These are phyloP conservation scores for Diplodia intermedia DNA, from an alignment of 2,329 filamentous ascomycete species.

Conservation along the genomic window DNA sequence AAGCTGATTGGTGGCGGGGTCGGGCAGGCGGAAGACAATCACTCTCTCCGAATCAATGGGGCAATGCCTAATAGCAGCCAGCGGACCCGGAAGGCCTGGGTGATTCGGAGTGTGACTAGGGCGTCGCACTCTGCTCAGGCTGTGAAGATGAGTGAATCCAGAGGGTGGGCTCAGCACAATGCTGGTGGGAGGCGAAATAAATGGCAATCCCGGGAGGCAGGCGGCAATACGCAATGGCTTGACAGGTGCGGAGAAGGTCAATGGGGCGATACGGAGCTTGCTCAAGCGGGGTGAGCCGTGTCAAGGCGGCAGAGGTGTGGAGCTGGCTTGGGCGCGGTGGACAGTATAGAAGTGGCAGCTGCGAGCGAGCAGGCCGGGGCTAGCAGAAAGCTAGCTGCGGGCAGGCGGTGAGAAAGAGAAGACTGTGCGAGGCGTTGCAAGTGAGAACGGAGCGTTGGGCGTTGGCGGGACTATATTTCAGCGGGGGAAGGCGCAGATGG, in stretches of 20 bases:
- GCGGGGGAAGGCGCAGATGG: constrained; percentile 26
- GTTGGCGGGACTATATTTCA: constrained; percentile 22
- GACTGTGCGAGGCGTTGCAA: neutral
- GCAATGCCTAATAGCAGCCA: constrained; percentile 32
- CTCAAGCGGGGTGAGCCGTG: neutral
- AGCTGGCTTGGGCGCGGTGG: neutral
- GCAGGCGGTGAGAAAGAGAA: constrained; percentile 1
- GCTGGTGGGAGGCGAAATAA: neutral
- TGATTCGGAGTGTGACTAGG: constrained; percentile 27
- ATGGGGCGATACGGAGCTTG: constrained; percentile 13
- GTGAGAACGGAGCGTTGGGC: constrained; percentile 2
- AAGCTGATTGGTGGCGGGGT: neutral
- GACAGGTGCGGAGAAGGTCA: neutral
- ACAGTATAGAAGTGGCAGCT: neutral
- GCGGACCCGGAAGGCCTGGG: constrained; percentile 21
- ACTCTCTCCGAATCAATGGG: constrained; percentile 29
- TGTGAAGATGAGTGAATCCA: neutral
- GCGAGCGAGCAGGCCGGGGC: constrained; percentile 15
- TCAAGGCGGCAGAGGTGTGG: neutral
- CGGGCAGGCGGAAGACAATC: constrained; percentile 5
- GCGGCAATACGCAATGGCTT: neutral
- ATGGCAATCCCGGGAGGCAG: neutral
- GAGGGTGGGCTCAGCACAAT: neutral
- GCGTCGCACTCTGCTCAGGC: neutral
- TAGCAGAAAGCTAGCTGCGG: constrained; percentile 8